These are phyloP conservation scores for Panus rudis DNA, from an alignment of 768 basidiomycete species.

Conservation along the genomic window DNA sequence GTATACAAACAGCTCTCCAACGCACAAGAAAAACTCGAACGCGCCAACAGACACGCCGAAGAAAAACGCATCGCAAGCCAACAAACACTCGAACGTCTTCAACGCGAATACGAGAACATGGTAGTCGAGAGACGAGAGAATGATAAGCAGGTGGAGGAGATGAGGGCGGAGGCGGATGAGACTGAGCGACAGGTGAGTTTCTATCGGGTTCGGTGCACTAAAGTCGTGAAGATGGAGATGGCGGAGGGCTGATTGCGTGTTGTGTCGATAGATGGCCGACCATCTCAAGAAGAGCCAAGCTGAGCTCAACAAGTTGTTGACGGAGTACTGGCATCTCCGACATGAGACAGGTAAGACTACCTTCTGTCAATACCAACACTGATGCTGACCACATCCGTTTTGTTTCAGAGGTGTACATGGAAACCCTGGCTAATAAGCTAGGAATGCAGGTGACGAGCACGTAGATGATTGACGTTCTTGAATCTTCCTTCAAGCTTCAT, in stretches of 20 bases:
- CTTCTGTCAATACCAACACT: background rate
- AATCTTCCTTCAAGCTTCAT: too few relatives aligned
- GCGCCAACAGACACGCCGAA: slow-evolving; percentile 72
- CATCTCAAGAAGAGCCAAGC: slow-evolving; percentile 67
- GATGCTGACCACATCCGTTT: background rate
- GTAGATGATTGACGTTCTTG: background rate
- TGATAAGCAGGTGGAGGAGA: slow-evolving; percentile 72
- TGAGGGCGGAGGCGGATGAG: slow-evolving; percentile 61
- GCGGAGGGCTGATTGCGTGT: background rate
- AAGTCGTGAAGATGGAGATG: too few relatives aligned
- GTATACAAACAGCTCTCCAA: slow-evolving; percentile 74
- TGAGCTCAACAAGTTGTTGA: slow-evolving; percentile 74
- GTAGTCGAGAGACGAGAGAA: slow-evolving; percentile 68
- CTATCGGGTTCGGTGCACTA: too few relatives aligned
- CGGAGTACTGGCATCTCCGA: slow-evolving; percentile 78
- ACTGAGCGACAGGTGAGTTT: slow-evolving; percentile 54
- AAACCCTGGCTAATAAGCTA: slow-evolving; percentile 74
- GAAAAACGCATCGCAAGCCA: slow-evolving; percentile 73
- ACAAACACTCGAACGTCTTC: slow-evolving; percentile 66
- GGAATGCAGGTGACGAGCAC: slow-evolving; percentile 29
- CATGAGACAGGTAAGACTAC: slow-evolving; percentile 58
- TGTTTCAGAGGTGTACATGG: slow-evolving; percentile 73
- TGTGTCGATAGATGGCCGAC: slow-evolving; percentile 55
- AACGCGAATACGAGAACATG: slow-evolving; percentile 78
- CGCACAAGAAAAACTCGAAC: slow-evolving; percentile 76